Percentiles rank a stretch among this genome's conserved stretches.
phyloP scores from a whole-genome alignment of 768 basidiomycete species.

The Lentinula edodes region DNA sequence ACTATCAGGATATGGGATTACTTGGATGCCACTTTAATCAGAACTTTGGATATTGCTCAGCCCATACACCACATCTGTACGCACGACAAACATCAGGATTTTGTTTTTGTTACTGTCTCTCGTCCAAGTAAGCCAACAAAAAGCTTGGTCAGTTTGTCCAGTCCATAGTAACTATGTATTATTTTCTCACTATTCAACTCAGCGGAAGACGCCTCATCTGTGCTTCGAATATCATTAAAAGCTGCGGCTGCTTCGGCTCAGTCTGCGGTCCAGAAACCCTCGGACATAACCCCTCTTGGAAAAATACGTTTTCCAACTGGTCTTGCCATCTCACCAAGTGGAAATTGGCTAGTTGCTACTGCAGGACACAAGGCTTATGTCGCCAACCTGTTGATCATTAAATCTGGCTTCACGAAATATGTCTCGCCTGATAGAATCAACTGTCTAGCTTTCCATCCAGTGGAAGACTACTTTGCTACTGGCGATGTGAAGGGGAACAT shows the following conservation, averaged over 20 bases:
- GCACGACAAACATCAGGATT: constrained; percentile 62
- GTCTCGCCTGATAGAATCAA: constrained; percentile 77
- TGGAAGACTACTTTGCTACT: constrained; percentile 91
- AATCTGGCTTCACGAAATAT: constrained; percentile 75
- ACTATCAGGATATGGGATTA: constrained; percentile 90
- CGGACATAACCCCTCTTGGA: constrained; percentile 53
- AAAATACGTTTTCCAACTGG: constrained; percentile 61
- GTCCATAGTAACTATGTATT: background rate
- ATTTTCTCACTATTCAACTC: constrained; percentile 9
- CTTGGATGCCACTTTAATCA: constrained; percentile 74
- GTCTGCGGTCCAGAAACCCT: constrained; percentile 35
- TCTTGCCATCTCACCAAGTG: constrained; percentile 69
- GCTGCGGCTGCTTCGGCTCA: constrained; percentile 35
- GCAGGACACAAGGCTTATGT: constrained; percentile 79
- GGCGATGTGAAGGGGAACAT: constrained; percentile 85
- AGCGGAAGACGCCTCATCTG: constrained; percentile 48
- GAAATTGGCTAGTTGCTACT: constrained; percentile 70
- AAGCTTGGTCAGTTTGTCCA: constrained; percentile 20
- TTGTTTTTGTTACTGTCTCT: constrained; percentile 65
- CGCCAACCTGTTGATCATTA: constrained; percentile 48
- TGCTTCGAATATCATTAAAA: constrained; percentile 62
- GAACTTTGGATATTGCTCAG: constrained; percentile 64
- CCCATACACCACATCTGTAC: constrained; percentile 69
- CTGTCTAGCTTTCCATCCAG: constrained; percentile 83
- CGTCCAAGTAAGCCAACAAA: constrained; percentile 41